Base-by-base conservation (phyloP, 352 stramenopile species). In the Phytophthora palmivora region DNA sequence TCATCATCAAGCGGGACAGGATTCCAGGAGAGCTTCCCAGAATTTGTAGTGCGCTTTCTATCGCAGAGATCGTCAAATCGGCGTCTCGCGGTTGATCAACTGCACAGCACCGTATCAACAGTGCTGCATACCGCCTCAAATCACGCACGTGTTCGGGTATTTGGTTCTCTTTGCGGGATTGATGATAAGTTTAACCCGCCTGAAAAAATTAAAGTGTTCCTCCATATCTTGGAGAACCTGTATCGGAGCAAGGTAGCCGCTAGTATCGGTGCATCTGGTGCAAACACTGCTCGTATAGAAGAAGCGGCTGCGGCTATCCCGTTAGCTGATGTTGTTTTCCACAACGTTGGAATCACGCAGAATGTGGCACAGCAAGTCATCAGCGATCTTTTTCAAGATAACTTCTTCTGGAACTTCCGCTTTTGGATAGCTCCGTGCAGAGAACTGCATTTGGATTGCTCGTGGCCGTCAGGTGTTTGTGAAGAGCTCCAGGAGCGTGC, bases 401-500 rank as follows among this genome's bases (percentile, higher is more conserved):
- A 92, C 28, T 88, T 77, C 56, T 91, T 86, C 63, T 94, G 85
- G 85, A 86, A 88, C 51, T 89, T 92, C 38, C 67, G 82, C 43
- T 94, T 92, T 65, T 90, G 84, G 76, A 47, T 81, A 41, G 60
- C 67, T 28, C 77, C 82, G 15, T 89, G 79, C 72, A 60, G 54
- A 14, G 85, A 94, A 57, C 66, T 94, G 15, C 50, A 59, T 37
- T 61, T 92, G 32, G 51, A 77, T 22, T 85, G 72, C 39, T 54
- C 62, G 18, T 94, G 85, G 85, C 82, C 83, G 2, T 7, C 28
- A 6, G 55, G 39, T 8, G 70, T 85, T n/a, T 69, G 76, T 30
- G 54, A 76, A 4, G 82, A 92, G 55, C 66, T 94, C n/a, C 76
- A 92, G n/a, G 76, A 89, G 42, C 77, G 76, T 8, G 72, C 68